These are phyloP conservation scores for Lagenidium giganteum DNA, from an alignment of 352 stramenopile species.

Conservation along the genomic window DNA sequence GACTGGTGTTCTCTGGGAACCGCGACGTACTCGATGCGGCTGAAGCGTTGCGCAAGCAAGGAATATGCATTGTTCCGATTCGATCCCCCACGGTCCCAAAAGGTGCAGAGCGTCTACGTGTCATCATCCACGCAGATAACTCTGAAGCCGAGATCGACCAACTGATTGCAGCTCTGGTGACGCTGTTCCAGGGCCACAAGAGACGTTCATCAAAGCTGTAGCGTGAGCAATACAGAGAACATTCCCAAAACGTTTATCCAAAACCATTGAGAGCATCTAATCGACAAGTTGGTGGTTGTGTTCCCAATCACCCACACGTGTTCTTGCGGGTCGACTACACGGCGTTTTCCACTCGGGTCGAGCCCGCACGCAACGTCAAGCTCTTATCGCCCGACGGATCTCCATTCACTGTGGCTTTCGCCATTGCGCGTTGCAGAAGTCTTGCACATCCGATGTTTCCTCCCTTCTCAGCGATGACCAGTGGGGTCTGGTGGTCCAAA, in stretches of 20 bases:
- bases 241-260: too few relatives aligned
- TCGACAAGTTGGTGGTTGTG: too few relatives aligned
- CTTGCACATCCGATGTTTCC: slow-evolving; percentile 74
- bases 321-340: slow-evolving; percentile 32
- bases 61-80: slow-evolving; percentile 94
- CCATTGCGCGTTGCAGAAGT: slow-evolving; percentile 73
- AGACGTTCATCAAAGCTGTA: slow-evolving; percentile 27
- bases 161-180: slow-evolving; percentile 45
- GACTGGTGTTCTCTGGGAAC: slow-evolving; percentile 92
- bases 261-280: too few relatives aligned
- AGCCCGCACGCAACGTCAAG: slow-evolving; percentile 59
- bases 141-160: slow-evolving; percentile 76
- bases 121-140: slow-evolving; percentile 96
- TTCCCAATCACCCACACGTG: slow-evolving; percentile 12
- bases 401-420: slow-evolving; percentile 53
- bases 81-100: slow-evolving; percentile 93
- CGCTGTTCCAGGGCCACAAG: slow-evolving; percentile 28
- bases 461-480: slow-evolving; percentile 62
- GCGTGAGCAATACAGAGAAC: too few relatives aligned
- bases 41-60: slow-evolving; percentile 38
- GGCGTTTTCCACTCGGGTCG: slow-evolving; percentile 56
- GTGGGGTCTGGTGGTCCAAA: slow-evolving; percentile 62
- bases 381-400: slow-evolving; percentile 21
- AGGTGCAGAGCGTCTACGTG: slow-evolving; percentile 92
- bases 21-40: slow-evolving; percentile 79